Percentiles rank a stretch among this genome's conserved stretches.
Evolutionary conservation across 2,329 filamentous ascomycete species (phyloP).

Genomic region (Lasiodiplodia gonubiensis): DNA sequence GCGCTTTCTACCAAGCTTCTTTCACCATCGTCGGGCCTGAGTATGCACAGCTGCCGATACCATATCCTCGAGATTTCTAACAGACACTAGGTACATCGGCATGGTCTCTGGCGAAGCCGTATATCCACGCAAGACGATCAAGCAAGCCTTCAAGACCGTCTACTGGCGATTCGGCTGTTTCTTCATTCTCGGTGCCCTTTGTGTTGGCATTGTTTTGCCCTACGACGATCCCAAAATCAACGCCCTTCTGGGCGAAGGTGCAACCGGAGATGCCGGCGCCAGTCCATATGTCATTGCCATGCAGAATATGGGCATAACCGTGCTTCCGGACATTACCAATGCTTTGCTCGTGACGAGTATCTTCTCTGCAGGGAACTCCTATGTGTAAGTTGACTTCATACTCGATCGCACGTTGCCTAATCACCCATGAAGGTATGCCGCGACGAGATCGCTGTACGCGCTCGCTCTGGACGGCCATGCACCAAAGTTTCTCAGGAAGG

Average conservation of each 20-base stretch:
- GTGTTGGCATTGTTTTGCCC: slow-evolving; percentile 49
- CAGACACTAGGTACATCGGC: slow-evolving; percentile 24
- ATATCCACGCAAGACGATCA: slow-evolving; percentile 45
- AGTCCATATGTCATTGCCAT: slow-evolving; percentile 40
- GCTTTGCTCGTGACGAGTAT: slow-evolving; percentile 49
- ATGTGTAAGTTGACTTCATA: slow-evolving; percentile 44
- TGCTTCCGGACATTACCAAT: slow-evolving; percentile 39
- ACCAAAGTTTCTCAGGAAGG: slow-evolving; percentile 60
- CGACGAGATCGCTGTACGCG: slow-evolving; percentile 48
- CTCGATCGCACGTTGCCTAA: background rate
- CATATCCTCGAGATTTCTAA: background rate
- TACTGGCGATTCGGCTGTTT: slow-evolving; percentile 54
- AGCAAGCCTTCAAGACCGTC: slow-evolving; percentile 56
- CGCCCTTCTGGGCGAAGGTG: slow-evolving; percentile 43
- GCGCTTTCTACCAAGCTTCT: slow-evolving; percentile 55
- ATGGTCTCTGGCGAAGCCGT: slow-evolving; percentile 44
- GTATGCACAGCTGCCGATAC: slow-evolving; percentile 4
- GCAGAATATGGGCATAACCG: slow-evolving; percentile 42
- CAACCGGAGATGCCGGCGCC: slow-evolving; percentile 24
- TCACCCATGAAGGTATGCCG: slow-evolving; percentile 18
- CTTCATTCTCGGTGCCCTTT: slow-evolving; percentile 54
- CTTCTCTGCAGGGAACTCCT: slow-evolving; percentile 58
- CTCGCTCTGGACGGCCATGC: slow-evolving; percentile 55
- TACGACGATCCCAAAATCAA: slow-evolving; percentile 75
- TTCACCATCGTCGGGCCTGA: slow-evolving; percentile 35